A percentile compares a stretch with the other conserved stretches of the same genome.
phyloP scores from a whole-genome alignment of 192 early-diverging fungal species.

The Coemansia erecta region DNA sequence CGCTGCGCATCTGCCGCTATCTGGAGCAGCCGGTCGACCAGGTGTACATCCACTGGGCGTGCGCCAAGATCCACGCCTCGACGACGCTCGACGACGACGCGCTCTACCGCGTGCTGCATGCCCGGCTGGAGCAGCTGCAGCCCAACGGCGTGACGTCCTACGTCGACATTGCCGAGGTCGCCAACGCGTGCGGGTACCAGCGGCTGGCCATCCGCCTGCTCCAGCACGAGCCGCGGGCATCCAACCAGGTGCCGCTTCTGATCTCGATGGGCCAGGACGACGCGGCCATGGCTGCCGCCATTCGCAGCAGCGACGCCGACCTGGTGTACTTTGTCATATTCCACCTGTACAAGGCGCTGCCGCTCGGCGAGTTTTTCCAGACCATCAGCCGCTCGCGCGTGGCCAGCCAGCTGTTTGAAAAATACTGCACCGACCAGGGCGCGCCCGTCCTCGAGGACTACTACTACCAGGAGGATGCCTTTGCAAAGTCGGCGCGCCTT shows the following conservation, averaged over 20 bases:
- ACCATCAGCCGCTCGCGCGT: conserved; percentile 73
- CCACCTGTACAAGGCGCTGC: conserved; percentile 81
- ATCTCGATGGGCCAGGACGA: conserved; percentile 92
- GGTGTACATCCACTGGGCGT: conserved; percentile 95
- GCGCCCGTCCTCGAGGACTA: conserved; percentile 83
- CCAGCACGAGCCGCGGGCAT: conserved; percentile 91
- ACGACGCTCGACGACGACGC: conserved; percentile 83
- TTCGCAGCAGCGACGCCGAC: conserved; percentile 94
- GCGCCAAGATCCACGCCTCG: conserved; percentile 83
- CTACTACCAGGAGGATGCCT: conserved; percentile 92
- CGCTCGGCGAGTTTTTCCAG: conserved; percentile 87
- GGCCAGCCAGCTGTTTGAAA: conserved; percentile 84
- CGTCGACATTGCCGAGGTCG: conserved; percentile 89
- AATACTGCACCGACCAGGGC: conserved; percentile 76
- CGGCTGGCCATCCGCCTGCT: conserved; percentile 78
- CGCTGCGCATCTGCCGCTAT: conserved; percentile 81
- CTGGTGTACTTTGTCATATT: conserved; percentile 93
- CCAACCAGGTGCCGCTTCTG: conserved; percentile 91
- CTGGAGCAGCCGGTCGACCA: conserved; percentile 74
- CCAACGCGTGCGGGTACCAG: conserved; percentile 78
- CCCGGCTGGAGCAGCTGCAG: conserved; percentile 69
- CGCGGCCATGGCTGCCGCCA: conserved; percentile 82
- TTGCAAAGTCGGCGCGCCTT: conserved; percentile 63
- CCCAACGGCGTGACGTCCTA: conserved; percentile 66
- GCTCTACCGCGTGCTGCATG: conserved; percentile 73